Base-by-base conservation (phyloP, 345 rosid genomes). In the Abelmoschus esculentus region DNA sequence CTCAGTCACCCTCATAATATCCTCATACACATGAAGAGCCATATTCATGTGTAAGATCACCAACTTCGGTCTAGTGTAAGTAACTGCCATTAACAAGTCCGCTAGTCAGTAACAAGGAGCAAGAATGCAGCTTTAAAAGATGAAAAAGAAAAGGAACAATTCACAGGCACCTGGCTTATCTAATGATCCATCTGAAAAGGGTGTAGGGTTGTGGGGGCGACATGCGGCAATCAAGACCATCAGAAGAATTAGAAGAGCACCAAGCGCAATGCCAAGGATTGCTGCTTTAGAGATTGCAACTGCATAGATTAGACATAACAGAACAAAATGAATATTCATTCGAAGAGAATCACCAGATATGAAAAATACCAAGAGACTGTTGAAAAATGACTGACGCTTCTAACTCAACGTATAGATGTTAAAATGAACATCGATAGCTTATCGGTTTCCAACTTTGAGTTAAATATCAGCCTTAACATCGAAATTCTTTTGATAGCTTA, bases 1-100 rank as follows among this genome's bases (percentile, higher is more conserved):
- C 83, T 95, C 99, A 0, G 96, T 95, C 99, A 95, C 90, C 83
- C 97, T 84, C 99, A 87, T 91, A 61, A 95, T 95, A 79, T 95
- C 99, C 77, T 95, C 97, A 0, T 95, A 91, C 22, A 95, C 91
- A 18, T 95, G 99, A 69, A 95, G 96, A 5, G 99, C 96, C 99
- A 95, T 90, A 72, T 95, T 95, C 99, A 91, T 88, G 77, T 91
- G 77, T 79, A 95, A 98, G 75, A 95, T 90, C 78, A 90, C 92
- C 11, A 95, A 75, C 83, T 89, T 95, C 6, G 97, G 98, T 8
- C 85, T 78, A 0, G 89, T 87, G 80, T 90, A 86, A 29, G 74
- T 83, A 66, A 95, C 91, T 85, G 90, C 71, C 60, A 61, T 26
- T 12, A 42, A 60, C 34, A 77, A 73, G 34, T 29, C 42, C 38